Conservation (phyloP, 2,329 filamentous ascomycete species). For the Sporothrix protearum region DNA sequence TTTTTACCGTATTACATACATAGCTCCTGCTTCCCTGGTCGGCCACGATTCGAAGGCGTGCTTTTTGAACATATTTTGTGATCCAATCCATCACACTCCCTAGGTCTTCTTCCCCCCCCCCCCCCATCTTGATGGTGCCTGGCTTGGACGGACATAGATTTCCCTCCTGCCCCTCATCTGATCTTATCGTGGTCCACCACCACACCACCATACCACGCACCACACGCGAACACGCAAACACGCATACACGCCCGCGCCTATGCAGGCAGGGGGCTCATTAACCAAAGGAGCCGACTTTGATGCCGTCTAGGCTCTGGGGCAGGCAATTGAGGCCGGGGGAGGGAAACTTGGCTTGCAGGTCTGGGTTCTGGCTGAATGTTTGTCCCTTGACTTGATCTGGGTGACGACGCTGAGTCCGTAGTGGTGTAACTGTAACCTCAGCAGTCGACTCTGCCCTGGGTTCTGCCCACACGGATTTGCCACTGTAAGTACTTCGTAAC, state of each 20-base stretch:
- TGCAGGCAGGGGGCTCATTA: neutral
- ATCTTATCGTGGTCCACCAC: conserved; percentile 2
- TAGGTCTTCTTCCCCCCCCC: neutral
- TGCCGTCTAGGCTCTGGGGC: neutral
- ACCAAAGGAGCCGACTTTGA: neutral
- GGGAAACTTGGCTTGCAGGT: neutral
- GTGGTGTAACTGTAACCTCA: neutral
- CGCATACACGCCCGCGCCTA: neutral
- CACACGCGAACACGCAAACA: too few species aligned
- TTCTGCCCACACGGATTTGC: neutral
- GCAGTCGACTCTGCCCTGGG: neutral
- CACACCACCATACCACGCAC: neutral
- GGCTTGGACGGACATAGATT: neutral
- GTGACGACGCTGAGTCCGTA: neutral
- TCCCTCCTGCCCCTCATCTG: neutral
- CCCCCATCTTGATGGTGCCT: neutral
- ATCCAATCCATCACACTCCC: neutral
- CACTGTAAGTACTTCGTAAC: too few species aligned
- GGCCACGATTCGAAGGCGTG: neutral
- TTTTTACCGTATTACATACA: too few species aligned
- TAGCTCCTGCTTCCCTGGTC: neutral
- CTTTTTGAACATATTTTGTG: neutral
- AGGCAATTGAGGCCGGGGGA: neutral
- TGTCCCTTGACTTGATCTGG: neutral
- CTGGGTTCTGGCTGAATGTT: neutral